Evolutionary conservation across 176 grass and related monocot species (phyloP).

Genomic region (Puya raimondii): DNA sequence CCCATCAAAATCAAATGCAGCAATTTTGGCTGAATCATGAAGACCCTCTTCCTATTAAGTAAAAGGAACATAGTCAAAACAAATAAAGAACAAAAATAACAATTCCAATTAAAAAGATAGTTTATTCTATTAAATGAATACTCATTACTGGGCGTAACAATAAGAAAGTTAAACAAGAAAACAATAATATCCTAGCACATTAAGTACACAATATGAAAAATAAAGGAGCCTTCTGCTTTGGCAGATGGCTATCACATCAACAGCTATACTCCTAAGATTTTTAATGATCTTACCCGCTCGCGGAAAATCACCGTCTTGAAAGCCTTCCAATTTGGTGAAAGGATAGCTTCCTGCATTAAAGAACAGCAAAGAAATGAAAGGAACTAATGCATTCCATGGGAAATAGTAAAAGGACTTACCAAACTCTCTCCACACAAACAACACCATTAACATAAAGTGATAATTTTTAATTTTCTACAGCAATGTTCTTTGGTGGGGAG

Average conservation of each 20-base stretch:
- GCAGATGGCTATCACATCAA: not conserved
- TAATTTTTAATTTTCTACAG: no score
- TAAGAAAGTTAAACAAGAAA: no score
- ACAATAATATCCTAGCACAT: no score
- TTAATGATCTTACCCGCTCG: constrained; percentile 35
- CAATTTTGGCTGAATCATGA: constrained; percentile 77
- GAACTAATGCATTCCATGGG: not conserved
- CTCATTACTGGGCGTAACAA: no score
- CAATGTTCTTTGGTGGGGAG: no score
- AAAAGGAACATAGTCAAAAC: not conserved
- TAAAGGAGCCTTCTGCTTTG: not conserved
- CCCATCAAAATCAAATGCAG: constrained; percentile 96
- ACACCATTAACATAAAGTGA: not conserved
- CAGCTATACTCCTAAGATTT: not conserved
- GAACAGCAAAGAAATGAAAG: constrained; percentile 13
- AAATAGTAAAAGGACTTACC: not conserved
- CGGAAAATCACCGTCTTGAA: constrained; percentile 75
- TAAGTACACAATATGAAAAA: not conserved
- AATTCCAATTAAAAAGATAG: no score
- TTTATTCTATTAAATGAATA: no score
- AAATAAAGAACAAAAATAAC: not conserved
- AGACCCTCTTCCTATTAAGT: constrained; percentile 46
- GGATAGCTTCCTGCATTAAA: constrained; percentile 41
- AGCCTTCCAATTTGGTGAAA: constrained; percentile 72
- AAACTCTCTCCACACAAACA: constrained; percentile 3